Conservation (phyloP, 495 filamentous ascomycete species). For the Glonium stellatum region DNA sequence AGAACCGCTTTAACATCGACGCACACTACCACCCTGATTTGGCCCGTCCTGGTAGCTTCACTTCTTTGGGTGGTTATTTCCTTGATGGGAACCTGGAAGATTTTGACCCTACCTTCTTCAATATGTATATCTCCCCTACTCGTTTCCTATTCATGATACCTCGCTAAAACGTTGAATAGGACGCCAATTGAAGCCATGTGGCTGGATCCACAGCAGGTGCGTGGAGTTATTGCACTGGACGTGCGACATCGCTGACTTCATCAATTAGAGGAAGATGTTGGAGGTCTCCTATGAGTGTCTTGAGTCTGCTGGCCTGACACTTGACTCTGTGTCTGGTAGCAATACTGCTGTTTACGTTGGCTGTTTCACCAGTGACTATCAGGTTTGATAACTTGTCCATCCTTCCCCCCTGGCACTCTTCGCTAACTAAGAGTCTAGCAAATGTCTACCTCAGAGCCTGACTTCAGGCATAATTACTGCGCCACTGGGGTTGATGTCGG, state of each 20-base stretch:
- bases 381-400: too few relatives aligned
- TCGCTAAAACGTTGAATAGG: too few relatives aligned
- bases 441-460: conserved; percentile 11
- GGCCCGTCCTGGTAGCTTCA: background rate
- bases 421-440: background rate
- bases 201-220: conserved; percentile 16
- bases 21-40: background rate
- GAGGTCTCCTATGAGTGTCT: conserved; percentile 11
- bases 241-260: too few relatives aligned
- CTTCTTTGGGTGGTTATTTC: conserved; percentile 9
- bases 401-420: too few relatives aligned
- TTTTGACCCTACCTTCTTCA: conserved; percentile 20
- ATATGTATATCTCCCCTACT: too few relatives aligned
- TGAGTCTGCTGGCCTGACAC: conserved; percentile 16
- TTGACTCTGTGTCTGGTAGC: conserved; percentile 1
- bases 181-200: conserved; percentile 6
- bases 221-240: too few relatives aligned
- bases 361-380: conserved; percentile 10
- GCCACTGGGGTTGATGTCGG: conserved; percentile 4
- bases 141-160: too few relatives aligned
- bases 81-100: conserved; percentile 7
- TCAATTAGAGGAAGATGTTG: conserved; percentile 9
- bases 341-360: conserved; percentile 17
- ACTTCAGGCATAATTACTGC: conserved; percentile 13
- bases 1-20: background rate